phyloP scores from a whole-genome alignment of 768 basidiomycete genomes.

The Chlorophyllum brunneum region DNA sequence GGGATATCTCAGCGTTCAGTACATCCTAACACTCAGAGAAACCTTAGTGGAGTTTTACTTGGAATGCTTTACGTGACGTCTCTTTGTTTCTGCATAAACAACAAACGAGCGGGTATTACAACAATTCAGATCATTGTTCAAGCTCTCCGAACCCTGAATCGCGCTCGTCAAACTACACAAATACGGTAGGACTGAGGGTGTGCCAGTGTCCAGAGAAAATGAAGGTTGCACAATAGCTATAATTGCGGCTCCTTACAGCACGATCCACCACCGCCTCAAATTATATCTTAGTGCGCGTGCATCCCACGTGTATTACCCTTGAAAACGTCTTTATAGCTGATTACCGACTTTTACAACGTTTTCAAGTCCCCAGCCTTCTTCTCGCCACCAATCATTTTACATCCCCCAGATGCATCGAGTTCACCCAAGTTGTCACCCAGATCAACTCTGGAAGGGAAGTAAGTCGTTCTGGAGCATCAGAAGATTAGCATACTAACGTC shows the following conservation, averaged over 20 bases:
- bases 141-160: neutral
- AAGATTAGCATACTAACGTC: neutral
- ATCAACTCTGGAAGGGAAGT: conserved; percentile 9
- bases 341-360: conserved; percentile 6
- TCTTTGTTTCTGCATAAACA: too few species aligned
- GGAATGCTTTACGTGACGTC: too few species aligned
- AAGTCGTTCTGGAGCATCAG: neutral
- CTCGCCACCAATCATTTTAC: neutral
- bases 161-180: neutral
- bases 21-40: too few species aligned
- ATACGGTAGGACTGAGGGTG: neutral
- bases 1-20: too few species aligned
- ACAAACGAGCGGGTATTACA: too few species aligned
- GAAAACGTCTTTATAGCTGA: conserved; percentile 11
- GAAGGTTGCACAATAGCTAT: neutral
- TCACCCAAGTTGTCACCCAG: neutral
- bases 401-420: neutral
- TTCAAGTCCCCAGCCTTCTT: neutral
- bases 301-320: conserved; percentile 13
- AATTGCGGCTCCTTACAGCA: neutral
- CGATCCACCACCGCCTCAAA: conserved; percentile 1
- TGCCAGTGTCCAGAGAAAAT: neutral
- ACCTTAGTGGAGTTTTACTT: too few species aligned
- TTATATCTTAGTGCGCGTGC: conserved; percentile 13
- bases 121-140: neutral